These are phyloP conservation scores for Croton setiger DNA, from an alignment of 441 rosid genomes.

Conservation along the genomic window DNA sequence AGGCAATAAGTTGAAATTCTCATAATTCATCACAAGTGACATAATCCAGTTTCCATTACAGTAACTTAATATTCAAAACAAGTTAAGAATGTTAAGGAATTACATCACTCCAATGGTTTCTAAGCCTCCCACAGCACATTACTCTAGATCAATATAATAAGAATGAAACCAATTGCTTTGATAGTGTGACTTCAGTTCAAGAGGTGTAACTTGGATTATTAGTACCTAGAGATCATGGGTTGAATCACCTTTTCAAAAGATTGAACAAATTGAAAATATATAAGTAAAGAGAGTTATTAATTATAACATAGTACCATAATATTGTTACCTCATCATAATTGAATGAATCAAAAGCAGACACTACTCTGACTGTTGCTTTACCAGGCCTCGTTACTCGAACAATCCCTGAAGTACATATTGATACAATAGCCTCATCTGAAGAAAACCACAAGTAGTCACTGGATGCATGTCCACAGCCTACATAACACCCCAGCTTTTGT, in stretches of 20 bases:
- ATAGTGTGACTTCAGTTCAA: neutral
- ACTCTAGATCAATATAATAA: slow-evolving; percentile 1
- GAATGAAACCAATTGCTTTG: neutral
- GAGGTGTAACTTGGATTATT: neutral
- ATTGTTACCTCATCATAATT: slow-evolving; percentile 96
- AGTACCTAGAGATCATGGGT: neutral
- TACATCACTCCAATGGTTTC: neutral
- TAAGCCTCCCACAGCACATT: neutral
- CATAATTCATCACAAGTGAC: neutral
- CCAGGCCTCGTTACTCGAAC: slow-evolving; percentile 94
- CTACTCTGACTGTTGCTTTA: slow-evolving; percentile 72
- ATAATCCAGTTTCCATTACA: neutral
- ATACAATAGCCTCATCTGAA: slow-evolving; percentile 58
- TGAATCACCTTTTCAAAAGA: neutral
- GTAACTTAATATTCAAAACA: neutral
- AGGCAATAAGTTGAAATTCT: neutral
- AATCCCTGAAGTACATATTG: slow-evolving; percentile 73
- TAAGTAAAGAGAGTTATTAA: slow-evolving; percentile 1
- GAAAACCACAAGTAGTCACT: slow-evolving; percentile 94
- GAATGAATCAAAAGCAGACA: slow-evolving; percentile 67
- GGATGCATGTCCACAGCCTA: slow-evolving; percentile 83
- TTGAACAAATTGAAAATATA: neutral
- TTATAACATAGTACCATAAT: slow-evolving; percentile 5
- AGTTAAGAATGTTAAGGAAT: too few relatives aligned
- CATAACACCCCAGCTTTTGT: slow-evolving; percentile 21